Base-by-base conservation (phyloP, 306 rosid genomes). In the Rosa persica region DNA sequence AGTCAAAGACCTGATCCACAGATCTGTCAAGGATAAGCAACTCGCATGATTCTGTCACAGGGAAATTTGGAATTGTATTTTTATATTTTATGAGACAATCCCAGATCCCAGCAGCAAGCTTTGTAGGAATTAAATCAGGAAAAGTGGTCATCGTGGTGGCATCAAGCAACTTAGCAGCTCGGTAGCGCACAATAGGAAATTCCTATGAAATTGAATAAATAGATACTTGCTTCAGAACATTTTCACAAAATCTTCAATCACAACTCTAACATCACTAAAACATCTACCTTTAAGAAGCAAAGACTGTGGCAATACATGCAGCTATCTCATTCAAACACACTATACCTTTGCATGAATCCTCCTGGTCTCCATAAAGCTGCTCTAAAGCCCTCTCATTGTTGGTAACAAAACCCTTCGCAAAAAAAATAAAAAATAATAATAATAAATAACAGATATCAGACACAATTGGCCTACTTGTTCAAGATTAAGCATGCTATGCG, bases 21-120 rank as follows among this genome's bases (percentile, higher is more conserved):
- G 98, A 88, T 89, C 98, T 90, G 83, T 94, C 98, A 82, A 94
- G 88, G 83, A 94, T 90, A 75, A 94, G 97, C 88, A 94, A 82
- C 83, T 94, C 95, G 75, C 98, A 94, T 72, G 97, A 89, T 86
- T 94, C 98, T 64, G 92, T 82, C 87, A 87, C 88, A 61, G 97
- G 97, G 77, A 90, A 94, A 83, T 88, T 82, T 12, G 91, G 93
- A 69, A 90, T 84, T 65, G 83, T 78, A 82, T 84, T 89, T 75
- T 90, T 94, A 84, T 92, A 92, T 87, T 82, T 94, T 84, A 67
- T 86, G 43, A 94, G 86, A 79, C 88, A 86, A 79, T 94, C 97
- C 96, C 97, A 94, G 62, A 94, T 87, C 71, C 93, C 97, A 72
- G 97, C 97, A 68, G 98, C 97, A 78, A 94, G 94, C 90, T 90